Evolutionary conservation across 768 basidiomycete genomes (phyloP).

Genomic region (Pulveroboletus frians): DNA sequence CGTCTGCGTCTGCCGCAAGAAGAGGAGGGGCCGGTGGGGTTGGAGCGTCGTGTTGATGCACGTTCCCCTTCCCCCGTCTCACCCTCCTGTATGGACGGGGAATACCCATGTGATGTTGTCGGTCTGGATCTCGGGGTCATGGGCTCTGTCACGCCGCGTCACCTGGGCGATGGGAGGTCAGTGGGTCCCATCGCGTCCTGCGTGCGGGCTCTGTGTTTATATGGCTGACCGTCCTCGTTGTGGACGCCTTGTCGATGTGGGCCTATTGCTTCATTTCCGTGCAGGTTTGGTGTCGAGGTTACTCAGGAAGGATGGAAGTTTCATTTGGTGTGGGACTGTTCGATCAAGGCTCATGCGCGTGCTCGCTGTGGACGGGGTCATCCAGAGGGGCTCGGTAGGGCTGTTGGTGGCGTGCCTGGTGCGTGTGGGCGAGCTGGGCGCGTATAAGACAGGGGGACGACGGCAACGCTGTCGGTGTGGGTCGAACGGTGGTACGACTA

Average conservation of each 20-base stretch:
- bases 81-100: not conserved
- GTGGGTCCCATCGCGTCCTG: not conserved
- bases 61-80: slow-evolving; percentile 2
- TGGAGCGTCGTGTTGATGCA: slow-evolving; percentile 13
- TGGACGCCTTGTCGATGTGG: not conserved
- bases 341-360: slow-evolving; percentile 39
- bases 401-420: slow-evolving; percentile 45
- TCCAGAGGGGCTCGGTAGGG: slow-evolving; percentile 39
- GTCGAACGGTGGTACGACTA: too few species aligned
- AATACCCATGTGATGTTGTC: not conserved
- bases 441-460: too few species aligned
- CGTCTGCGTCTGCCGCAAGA: not conserved
- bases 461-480: too few species aligned
- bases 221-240: not conserved
- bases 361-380: too few species aligned
- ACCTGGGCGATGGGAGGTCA: too few species aligned
- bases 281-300: not conserved
- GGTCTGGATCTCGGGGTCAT: not conserved
- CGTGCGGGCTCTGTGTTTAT: too few species aligned
- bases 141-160: not conserved
- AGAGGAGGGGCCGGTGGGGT: not conserved
- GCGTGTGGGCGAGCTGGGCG: too few species aligned
- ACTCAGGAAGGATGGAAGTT: not conserved
- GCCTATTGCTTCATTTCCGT: slow-evolving; percentile 12
- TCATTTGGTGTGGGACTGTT: slow-evolving; percentile 40